Base-by-base conservation (phyloP, 768 basidiomycete species). In the Hericium erinaceus region DNA sequence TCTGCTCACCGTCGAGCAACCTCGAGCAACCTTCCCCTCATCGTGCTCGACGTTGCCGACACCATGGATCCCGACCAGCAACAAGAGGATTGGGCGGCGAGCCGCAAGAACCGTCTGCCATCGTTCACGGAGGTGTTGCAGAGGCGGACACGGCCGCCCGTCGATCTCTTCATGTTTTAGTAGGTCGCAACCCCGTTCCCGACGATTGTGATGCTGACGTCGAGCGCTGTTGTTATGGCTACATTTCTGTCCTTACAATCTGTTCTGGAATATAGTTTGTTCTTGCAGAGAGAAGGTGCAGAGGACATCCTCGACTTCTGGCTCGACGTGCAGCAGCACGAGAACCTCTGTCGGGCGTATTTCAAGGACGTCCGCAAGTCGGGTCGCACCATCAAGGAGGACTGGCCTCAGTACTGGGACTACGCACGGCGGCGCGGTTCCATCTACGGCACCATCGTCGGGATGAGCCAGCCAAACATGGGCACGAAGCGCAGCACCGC, bases 151-250 rank as follows among this genome's bases (percentile, higher is more conserved):
- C 75, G 90, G 60, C 92, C 97, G 0, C 97, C 97, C 18, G 92
- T 99, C 37, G 97, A 99, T 76, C 79, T 99, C 55, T 99, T 97
- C 78, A 95, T 95, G 88, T 95, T 97, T 77, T 95, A 95, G 94
- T 97, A 68, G 26, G 2, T 9, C 15, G 1, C 22, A 12, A 4
- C 26, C 20, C 3, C 15, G 20, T 16, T 12, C 16, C 22, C 18
- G 0, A 9, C 39, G 41, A 33, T 44, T 10, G 9, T 28, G 15
- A 10, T 20, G 28, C 61, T 18, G 48, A 7, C n/a, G 2, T 48
- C 12, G 20, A 40, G 40, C 9, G 9, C 28, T 22, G 16, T 61
- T 55, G n/a, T n/a, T n/a, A n/a, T n/a, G n/a, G n/a, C n/a, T n/a
- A n/a, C n/a, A n/a, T n/a, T n/a, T n/a, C n/a, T n/a, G n/a, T n/a